These are phyloP conservation scores for Hypomyces rosellus DNA, from an alignment of 2,329 filamentous ascomycete genomes.

Conservation along the genomic window DNA sequence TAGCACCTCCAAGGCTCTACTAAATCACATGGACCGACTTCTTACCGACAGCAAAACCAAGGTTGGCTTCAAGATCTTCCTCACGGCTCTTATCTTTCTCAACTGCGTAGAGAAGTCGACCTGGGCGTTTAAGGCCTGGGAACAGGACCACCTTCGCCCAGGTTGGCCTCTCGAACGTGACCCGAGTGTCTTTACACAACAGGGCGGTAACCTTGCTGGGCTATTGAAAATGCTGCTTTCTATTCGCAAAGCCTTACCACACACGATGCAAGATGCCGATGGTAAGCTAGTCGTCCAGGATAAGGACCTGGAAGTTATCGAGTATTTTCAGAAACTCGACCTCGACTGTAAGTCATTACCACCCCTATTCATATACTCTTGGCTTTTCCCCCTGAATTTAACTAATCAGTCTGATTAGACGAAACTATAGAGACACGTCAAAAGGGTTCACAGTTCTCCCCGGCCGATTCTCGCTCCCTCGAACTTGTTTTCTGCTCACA, in stretches of 20 bases:
- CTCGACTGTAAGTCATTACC: slow-evolving; percentile 47
- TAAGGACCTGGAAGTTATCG: slow-evolving; percentile 37
- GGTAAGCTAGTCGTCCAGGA: slow-evolving; percentile 44
- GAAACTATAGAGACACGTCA: slow-evolving; percentile 37
- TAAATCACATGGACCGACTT: slow-evolving; percentile 55
- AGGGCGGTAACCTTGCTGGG: slow-evolving; percentile 53
- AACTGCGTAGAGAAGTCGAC: slow-evolving; percentile 63
- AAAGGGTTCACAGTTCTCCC: slow-evolving; percentile 45
- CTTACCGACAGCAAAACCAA: slow-evolving; percentile 56
- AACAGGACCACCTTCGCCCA: slow-evolving; percentile 52
- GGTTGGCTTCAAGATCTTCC: slow-evolving; percentile 55
- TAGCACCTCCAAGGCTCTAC: slow-evolving; percentile 49
- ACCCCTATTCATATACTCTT: not conserved
- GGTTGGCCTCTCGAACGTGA: slow-evolving; percentile 56
- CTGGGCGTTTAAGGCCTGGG: slow-evolving; percentile 64
- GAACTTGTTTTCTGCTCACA: slow-evolving; percentile 46
- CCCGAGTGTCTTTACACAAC: slow-evolving; percentile 50
- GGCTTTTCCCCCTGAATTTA: not conserved
- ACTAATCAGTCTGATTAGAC: slow-evolving; percentile 16
- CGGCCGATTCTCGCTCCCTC: slow-evolving; percentile 42
- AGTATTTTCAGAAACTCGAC: slow-evolving; percentile 51
- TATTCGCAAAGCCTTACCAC: slow-evolving; percentile 55
- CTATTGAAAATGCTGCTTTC: slow-evolving; percentile 55
- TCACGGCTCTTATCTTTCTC: slow-evolving; percentile 55
- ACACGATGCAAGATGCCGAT: slow-evolving; percentile 40